Evolutionary conservation across 2,329 filamentous ascomycete species (phyloP).

Genomic region (Didymella lethalis): DNA sequence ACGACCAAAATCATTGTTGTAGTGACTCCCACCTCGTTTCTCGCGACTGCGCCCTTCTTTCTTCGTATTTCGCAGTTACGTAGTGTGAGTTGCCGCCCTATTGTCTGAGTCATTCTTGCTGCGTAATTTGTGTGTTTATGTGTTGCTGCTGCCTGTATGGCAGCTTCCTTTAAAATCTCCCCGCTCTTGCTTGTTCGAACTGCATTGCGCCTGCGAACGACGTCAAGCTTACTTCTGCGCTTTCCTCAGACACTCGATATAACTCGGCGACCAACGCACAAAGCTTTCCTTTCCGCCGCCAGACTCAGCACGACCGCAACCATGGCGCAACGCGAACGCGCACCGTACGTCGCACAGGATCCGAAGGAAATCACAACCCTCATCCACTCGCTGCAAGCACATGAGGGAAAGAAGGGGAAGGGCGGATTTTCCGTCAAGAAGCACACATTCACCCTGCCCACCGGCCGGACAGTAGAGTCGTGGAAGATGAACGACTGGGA

Average conservation of each 20-base stretch:
- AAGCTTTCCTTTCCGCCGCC: neutral
- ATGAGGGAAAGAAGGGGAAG: slow-evolving; percentile 54
- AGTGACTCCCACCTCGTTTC: slow-evolving; percentile 16
- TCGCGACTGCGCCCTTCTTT: slow-evolving; percentile 21
- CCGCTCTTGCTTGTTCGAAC: slow-evolving; percentile 21
- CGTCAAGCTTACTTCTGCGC: slow-evolving; percentile 13
- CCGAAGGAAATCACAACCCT: slow-evolving; percentile 71
- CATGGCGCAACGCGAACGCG: slow-evolving; percentile 63
- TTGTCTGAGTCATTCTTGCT: slow-evolving; percentile 19
- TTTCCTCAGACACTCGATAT: slow-evolving; percentile 1
- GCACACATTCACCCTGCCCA: slow-evolving; percentile 74
- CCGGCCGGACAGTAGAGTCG: slow-evolving; percentile 77
- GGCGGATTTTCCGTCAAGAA: slow-evolving; percentile 78
- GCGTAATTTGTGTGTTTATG: slow-evolving; percentile 5
- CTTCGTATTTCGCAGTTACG: slow-evolving; percentile 11
- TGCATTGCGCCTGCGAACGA: neutral
- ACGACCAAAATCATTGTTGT: slow-evolving; percentile 16
- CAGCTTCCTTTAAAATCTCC: slow-evolving; percentile 21
- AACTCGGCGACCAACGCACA: slow-evolving; percentile 9
- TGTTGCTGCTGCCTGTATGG: slow-evolving; percentile 31
- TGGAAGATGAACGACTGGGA: slow-evolving; percentile 97
- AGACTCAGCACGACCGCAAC: slow-evolving; percentile 3
- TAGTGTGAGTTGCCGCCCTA: slow-evolving; percentile 29
- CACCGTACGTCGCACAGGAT: slow-evolving; percentile 75
- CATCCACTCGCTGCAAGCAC: slow-evolving; percentile 68